Evolutionary conservation across 1,284 basidiomycete species (phyloP), one percentile per base, ranked within the genome.

Genomic region (Hypsizygus ulmarius): DNA sequence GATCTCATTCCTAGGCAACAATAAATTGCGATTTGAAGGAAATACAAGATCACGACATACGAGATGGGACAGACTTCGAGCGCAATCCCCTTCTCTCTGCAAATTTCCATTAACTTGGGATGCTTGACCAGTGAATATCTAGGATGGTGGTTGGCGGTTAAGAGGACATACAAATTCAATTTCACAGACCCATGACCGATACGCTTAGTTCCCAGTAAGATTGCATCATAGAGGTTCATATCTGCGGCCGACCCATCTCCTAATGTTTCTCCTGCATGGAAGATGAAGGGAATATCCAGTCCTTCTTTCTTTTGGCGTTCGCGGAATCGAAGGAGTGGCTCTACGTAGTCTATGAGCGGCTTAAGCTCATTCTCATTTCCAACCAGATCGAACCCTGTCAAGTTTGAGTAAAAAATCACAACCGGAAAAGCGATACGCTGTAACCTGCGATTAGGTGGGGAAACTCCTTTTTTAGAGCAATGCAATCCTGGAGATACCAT

Each of bases 241-340:
- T 92, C 89, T 11, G 84, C 81, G 27, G 69, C 64, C 7, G 77
- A 78, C 3, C 87, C 87, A 58, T 90, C 88, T 4, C 82, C 82
- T 12, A 85, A 71, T 0, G 87, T 90, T 65, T 90, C 87, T 28
- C 87, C 89, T 0, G 85, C 88, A 58, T 91, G 90, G 55, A 91
- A 82, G 39, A 91, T 77, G 62, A 88, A 89, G 1, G 90, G 89
- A 21, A 91, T 79, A 21, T 83, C 75, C 1, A 91, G 54, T 0
- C 78, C 75, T 39, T 78, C 69, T 49, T 82, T 78, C 43, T 75
- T 71, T 52, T 80, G 77, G 29, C 77, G 74, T 43, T 75, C 65
- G 34, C 74, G 69, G 68, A 90, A 90, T 25, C 69, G 69, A 5
- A 86, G 66, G 12, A 92, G 70, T 11, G 78, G 74, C 28, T 79